phyloP scores from a whole-genome alignment of 805 yeast genomes.

The Nakazawaea ishiwadae region DNA sequence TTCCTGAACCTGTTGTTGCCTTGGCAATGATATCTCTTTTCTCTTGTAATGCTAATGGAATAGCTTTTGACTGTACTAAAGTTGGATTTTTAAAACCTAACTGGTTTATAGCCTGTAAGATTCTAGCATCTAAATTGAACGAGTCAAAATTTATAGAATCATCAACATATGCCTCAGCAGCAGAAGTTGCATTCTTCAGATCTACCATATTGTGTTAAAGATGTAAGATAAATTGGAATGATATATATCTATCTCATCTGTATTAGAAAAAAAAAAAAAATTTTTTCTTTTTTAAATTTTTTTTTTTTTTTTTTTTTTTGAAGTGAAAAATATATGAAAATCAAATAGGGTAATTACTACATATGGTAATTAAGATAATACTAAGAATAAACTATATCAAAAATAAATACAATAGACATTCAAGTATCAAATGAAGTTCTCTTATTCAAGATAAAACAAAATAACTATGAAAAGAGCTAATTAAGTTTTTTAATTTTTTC shows the following conservation, averaged over 20 bases:
- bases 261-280: constrained; percentile 1
- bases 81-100: constrained; percentile 85
- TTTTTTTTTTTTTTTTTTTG: no score
- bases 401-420: no score
- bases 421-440: no score
- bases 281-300: no score
- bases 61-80: constrained; percentile 84
- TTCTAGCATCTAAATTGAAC: constrained; percentile 75
- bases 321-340: no score
- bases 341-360: no score
- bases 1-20: constrained; percentile 95
- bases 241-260: background rate
- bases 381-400: no score
- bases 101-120: constrained; percentile 77
- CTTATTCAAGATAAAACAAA: background rate
- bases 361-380: no score
- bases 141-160: constrained; percentile 68
- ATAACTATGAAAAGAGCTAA: background rate
- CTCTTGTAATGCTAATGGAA: constrained; percentile 86
- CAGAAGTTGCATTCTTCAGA: constrained; percentile 38
- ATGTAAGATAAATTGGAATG: background rate
- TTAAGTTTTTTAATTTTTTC: constrained; percentile 33
- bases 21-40: constrained; percentile 89
- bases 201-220: background rate
- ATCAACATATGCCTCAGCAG: constrained; percentile 66